Evolutionary conservation across 2,329 filamentous ascomycete species (phyloP), one percentile per base, ranked within the genome.

Genomic region (Botryosphaeria dothidea): DNA sequence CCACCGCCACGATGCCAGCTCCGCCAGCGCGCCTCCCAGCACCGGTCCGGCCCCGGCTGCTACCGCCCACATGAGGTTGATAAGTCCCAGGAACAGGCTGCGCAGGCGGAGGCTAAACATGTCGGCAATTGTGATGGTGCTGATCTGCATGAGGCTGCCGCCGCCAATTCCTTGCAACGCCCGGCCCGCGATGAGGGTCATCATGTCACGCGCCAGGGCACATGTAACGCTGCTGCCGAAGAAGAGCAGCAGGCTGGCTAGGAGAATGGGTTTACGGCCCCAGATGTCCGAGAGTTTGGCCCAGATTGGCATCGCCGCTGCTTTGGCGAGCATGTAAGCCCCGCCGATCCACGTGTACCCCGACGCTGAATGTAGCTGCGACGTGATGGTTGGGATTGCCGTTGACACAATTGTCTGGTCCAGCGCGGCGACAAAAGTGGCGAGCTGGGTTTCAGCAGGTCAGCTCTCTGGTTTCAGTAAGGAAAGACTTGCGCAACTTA

Each of bases 271-370:
- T 67, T 87, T 86, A 2, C 85, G 79, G 17, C 85, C 85, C 82
- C 83, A 86, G 41, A 87, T 87, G 68, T 87, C 84, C 3, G 79
- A 82, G 1, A 85, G 68, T 64, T 85, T 86, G 5, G 88, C 89
- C 90, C 90, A 93, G n/a, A 90, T 84, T 0, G 90, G 89, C 0
- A 85, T 86, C 1, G 83, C 83, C 0, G 90, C 88, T 0, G 90
- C 88, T 70, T 87, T 87, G 17, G 88, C 88, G 11, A 93, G 84
- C 3, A 92, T 80, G 74, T 90, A 93, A 0, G 90, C 86, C 29
- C 85, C 88, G 0, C 90, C 91, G 66, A 94, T 90, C 92, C 91
- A 93, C 15, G 88, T 87, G 76, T 92, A 93, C 25, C 90, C 90
- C 17, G 85, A 80, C 3, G 86, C 86, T 5, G 90, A 90, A 49